Conservation (phyloP, 768 basidiomycete species). For the Phaeotremella fagi region DNA sequence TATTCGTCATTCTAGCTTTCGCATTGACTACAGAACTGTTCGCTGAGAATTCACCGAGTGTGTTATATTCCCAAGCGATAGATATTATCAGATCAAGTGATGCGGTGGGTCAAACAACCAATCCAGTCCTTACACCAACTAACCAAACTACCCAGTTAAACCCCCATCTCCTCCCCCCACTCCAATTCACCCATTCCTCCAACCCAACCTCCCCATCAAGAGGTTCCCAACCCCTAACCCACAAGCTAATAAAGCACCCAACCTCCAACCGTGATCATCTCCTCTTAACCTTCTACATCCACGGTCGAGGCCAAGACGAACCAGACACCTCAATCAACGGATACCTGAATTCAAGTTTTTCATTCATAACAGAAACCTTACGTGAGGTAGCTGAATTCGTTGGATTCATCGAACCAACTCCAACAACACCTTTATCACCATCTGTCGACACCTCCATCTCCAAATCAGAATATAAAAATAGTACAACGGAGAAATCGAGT, state of each 20-base stretch:
- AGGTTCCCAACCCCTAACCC: conserved; percentile 38
- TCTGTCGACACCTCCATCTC: too few relatives aligned
- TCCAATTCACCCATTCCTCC: conserved; percentile 47
- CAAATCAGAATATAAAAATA: too few relatives aligned
- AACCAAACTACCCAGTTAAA: conserved; percentile 29
- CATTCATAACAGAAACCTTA: conserved; percentile 5
- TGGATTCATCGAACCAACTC: background rate
- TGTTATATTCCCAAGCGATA: conserved; percentile 45
- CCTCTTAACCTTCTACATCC: conserved; percentile 46
- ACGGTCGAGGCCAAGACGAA: conserved; percentile 43
- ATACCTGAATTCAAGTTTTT: conserved; percentile 23
- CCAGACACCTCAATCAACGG: conserved; percentile 22
- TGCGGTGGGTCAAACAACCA: conserved; percentile 28
- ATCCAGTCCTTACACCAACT: background rate
- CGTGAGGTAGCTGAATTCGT: conserved; percentile 9
- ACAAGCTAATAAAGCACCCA: conserved; percentile 37
- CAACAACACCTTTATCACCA: too few relatives aligned
- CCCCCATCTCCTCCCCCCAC: conserved; percentile 44
- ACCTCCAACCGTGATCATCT: conserved; percentile 44
- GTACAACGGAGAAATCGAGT: too few relatives aligned
- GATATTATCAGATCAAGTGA: conserved; percentile 43
- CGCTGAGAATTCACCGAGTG: conserved; percentile 45
- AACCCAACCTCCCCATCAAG: conserved; percentile 37
- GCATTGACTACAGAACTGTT: conserved; percentile 46
- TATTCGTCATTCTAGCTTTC: conserved; percentile 44